phyloP scores from a whole-genome alignment of 73 alveolate species.

The Tetrahymena malaccensis region DNA sequence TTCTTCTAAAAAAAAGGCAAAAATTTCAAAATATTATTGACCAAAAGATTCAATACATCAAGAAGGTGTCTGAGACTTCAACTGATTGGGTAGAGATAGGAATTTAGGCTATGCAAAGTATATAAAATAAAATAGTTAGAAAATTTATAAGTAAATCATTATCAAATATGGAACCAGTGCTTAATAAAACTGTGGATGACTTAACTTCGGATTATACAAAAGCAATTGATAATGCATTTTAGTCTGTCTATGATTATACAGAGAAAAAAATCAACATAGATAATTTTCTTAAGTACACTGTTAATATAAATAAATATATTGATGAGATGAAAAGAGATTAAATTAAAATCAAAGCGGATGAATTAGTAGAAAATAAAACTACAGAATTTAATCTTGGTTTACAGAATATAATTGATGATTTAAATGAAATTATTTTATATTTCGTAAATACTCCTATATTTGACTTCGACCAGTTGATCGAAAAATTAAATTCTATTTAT shows the following conservation, averaged over 20 bases:
- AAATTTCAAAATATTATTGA: neutral
- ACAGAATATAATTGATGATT: neutral
- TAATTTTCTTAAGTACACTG: neutral
- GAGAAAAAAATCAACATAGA: neutral
- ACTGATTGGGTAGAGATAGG: neutral
- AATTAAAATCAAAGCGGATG: neutral
- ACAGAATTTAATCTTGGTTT: neutral
- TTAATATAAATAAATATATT: neutral
- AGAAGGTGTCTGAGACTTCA: neutral
- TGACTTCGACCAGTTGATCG: neutral
- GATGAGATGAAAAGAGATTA: neutral
- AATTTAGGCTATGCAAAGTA: neutral
- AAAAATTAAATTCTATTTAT: neutral
- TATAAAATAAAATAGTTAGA: neutral
- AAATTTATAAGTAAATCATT: neutral
- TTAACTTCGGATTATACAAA: neutral
- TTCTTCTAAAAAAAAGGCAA: neutral
- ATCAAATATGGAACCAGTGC: neutral
- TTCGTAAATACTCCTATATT: neutral
- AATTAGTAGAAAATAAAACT: neutral
- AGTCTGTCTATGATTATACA: neutral
- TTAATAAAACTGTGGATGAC: neutral
- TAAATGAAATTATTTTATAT: neutral
- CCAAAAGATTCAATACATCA: neutral
- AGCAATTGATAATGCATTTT: neutral